These are phyloP conservation scores for Mycena crocata DNA, from an alignment of 768 basidiomycete genomes.

Conservation along the genomic window DNA sequence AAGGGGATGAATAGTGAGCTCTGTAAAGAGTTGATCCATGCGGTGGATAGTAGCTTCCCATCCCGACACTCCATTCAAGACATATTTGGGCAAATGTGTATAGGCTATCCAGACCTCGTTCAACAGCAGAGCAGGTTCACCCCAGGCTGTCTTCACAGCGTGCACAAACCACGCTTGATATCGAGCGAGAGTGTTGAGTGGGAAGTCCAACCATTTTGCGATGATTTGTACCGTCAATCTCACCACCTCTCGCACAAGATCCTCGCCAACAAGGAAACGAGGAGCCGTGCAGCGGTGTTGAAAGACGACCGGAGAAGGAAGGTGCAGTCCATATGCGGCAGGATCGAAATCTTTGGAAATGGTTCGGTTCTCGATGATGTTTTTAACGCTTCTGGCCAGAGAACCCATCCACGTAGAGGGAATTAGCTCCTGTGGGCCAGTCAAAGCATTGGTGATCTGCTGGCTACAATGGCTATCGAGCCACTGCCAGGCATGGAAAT, in stretches of 20 bases:
- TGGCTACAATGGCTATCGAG: too few species aligned
- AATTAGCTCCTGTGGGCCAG: too few species aligned
- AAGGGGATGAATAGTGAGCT: not conserved
- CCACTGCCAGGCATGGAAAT: too few species aligned
- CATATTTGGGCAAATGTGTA: not conserved
- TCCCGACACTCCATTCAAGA: not conserved
- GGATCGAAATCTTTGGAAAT: too few species aligned
- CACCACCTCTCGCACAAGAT: not conserved
- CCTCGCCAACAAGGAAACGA: not conserved
- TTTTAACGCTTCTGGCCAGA: too few species aligned
- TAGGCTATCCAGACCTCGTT: conserved; percentile 2
- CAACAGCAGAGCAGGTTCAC: not conserved
- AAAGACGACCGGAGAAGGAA: too few species aligned
- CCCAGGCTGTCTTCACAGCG: not conserved
- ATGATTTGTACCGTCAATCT: not conserved
- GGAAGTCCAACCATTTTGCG: not conserved
- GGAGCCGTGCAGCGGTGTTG: not conserved
- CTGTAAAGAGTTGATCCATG: not conserved
- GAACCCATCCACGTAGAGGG: too few species aligned
- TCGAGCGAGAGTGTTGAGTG: not conserved
- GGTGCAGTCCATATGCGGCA: too few species aligned
- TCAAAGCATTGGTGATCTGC: too few species aligned
- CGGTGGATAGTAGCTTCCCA: not conserved
- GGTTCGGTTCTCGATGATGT: too few species aligned
- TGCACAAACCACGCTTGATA: conserved; percentile 1